These are phyloP conservation scores for Eragrostis curvula DNA, from an alignment of 176 grass and related monocot species.

Conservation along the genomic window DNA sequence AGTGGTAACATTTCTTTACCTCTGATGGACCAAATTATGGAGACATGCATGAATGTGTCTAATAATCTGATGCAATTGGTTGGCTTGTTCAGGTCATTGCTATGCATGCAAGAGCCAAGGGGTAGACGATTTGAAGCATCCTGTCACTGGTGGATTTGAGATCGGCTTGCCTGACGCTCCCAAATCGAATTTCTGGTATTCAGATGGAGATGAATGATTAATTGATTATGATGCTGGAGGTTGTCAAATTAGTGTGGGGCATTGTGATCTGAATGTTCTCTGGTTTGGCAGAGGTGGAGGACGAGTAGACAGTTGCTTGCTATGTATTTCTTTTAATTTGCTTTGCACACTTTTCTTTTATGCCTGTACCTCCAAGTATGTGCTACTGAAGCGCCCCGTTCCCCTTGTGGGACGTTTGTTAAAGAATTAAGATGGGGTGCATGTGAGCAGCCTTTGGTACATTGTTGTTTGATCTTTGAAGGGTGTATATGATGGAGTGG, in stretches of 20 bases:
- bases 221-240: neutral
- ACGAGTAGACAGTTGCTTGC: too few relatives aligned
- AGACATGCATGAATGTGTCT: neutral
- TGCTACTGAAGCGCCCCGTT: too few relatives aligned
- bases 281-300: too few relatives aligned
- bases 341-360: too few relatives aligned
- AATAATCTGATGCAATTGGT: neutral
- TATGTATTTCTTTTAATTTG: too few relatives aligned
- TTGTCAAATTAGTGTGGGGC: neutral
- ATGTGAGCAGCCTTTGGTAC: too few relatives aligned
- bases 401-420: too few relatives aligned
- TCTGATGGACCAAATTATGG: neutral
- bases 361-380: too few relatives aligned
- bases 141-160: neutral
- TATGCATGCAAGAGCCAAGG: slow-evolving; percentile 17
- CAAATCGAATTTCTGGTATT: neutral
- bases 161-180: neutral
- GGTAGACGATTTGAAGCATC: slow-evolving; percentile 23
- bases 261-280: too few relatives aligned
- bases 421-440: too few relatives aligned
- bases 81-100: neutral
- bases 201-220: neutral
- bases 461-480: too few relatives aligned
- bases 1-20: neutral
- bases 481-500: too few relatives aligned